Evolutionary conservation across 352 stramenopile species (phyloP).

Genomic region (Phytophthora macrochlamydospora): DNA sequence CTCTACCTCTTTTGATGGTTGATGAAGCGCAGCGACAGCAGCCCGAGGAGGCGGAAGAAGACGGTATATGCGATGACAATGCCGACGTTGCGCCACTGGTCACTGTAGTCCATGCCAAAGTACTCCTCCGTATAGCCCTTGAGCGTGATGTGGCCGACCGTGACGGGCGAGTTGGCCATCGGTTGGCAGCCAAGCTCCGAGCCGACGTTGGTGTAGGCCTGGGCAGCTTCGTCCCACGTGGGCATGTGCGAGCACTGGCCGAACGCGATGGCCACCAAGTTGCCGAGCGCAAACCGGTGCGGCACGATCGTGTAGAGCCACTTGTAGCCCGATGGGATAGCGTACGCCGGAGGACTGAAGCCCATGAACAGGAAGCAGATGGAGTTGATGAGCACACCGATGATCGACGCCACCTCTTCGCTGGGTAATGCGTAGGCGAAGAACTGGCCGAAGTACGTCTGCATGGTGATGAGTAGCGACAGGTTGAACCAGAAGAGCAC

Average conservation of each 20-base stretch:
- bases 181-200: neutral
- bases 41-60: neutral
- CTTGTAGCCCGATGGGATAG: conserved; percentile 13
- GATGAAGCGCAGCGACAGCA: neutral
- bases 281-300: conserved; percentile 13
- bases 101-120: neutral
- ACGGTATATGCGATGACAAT: neutral
- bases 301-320: conserved; percentile 18
- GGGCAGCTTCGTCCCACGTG: neutral
- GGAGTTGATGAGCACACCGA: conserved; percentile 25
- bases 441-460: conserved; percentile 36
- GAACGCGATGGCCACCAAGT: conserved; percentile 19
- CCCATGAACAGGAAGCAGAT: conserved; percentile 33
- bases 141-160: neutral
- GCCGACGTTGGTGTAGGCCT: neutral
- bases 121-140: neutral
- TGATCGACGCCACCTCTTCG: conserved; percentile 3
- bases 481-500: conserved; percentile 29
- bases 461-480: conserved; percentile 44
- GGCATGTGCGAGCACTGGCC: neutral
- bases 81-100: neutral
- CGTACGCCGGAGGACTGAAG: conserved; percentile 20
- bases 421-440: neutral
- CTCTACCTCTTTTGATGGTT: neutral
- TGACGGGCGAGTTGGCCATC: neutral